Percentiles rank a stretch among this genome's conserved stretches.
Conservation (phyloP, 2,329 filamentous ascomycete genomes). For the Chrysoporthe puriensis region DNA sequence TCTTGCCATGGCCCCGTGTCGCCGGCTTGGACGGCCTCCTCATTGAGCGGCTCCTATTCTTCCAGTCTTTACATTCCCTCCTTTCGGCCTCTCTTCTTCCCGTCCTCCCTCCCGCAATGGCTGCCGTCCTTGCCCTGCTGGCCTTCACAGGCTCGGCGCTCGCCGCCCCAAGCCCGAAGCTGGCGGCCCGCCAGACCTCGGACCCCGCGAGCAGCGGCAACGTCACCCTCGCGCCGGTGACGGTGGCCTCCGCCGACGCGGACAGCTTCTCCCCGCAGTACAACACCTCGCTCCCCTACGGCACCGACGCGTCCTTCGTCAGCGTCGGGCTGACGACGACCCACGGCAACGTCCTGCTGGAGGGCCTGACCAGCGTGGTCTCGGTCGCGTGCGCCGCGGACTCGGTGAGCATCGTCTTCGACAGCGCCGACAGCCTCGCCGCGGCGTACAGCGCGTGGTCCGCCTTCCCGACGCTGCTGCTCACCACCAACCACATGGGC, state of each 20-base stretch:
- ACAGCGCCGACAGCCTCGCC: constrained; percentile 15
- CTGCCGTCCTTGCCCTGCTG: constrained; percentile 2
- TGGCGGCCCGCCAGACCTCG: constrained; percentile 15
- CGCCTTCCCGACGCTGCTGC: constrained; percentile 1
- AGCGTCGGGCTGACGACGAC: constrained; percentile 20
- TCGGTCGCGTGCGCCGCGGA: constrained; percentile 19
- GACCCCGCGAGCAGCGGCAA: constrained; percentile 18
- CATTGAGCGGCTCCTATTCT: neutral
- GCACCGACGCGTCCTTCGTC: constrained; percentile 16
- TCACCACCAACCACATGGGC: constrained; percentile 27
- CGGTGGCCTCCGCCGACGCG: constrained; percentile 1
- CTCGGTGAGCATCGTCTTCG: constrained; percentile 22
- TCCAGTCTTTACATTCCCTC: neutral
- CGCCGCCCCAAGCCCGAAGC: constrained; percentile 9
- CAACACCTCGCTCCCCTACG: constrained; percentile 22
- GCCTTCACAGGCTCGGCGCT: constrained; percentile 11
- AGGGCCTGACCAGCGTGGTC: constrained; percentile 19
- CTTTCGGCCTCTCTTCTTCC: neutral
- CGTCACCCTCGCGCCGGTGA: constrained; percentile 20
- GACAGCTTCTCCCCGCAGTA: constrained; percentile 11
- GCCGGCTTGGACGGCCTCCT: neutral
- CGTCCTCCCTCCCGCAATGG: neutral
- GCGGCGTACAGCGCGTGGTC: constrained; percentile 26
- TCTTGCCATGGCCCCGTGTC: neutral
- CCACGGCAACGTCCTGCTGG: constrained; percentile 19